A percentile compares a stretch with the other conserved stretches of the same genome.
Evolutionary conservation across 257 asterid species (phyloP).

Genomic region (Solanum corneliomulleri): DNA sequence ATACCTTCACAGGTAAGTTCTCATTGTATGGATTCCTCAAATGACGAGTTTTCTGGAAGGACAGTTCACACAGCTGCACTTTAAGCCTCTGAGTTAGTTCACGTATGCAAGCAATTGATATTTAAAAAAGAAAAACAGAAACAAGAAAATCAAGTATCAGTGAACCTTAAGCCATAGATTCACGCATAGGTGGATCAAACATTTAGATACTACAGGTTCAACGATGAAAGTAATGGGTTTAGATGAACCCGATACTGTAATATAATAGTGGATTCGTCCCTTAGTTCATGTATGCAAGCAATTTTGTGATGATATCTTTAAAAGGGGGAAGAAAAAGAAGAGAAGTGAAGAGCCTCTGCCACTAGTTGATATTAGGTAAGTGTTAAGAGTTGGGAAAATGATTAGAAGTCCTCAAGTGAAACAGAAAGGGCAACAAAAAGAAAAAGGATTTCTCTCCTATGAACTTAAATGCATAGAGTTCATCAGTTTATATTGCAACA

Average conservation of each 20-base stretch:
- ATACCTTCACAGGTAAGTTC: constrained; percentile 72
- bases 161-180: neutral
- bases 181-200: neutral
- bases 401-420: neutral
- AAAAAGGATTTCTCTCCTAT: neutral
- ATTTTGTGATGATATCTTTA: neutral
- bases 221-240: neutral
- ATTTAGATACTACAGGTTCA: neutral
- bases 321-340: neutral
- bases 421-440: neutral
- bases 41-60: constrained; percentile 70
- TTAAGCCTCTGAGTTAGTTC: neutral
- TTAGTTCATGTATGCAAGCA: neutral
- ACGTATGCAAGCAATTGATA: neutral
- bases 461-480: neutral
- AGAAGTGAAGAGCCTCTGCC: neutral
- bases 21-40: constrained; percentile 71
- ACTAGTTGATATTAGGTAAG: neutral
- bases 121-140: neutral
- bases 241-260: neutral
- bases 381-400: neutral
- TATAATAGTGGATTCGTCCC: neutral
- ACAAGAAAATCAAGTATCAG: neutral
- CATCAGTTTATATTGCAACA: neutral
- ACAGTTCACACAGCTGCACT: constrained; percentile 70